A percentile compares a stretch with the other conserved stretches of the same genome.
Conservation (phyloP, 345 rosid species). For the Mangifera indica region DNA sequence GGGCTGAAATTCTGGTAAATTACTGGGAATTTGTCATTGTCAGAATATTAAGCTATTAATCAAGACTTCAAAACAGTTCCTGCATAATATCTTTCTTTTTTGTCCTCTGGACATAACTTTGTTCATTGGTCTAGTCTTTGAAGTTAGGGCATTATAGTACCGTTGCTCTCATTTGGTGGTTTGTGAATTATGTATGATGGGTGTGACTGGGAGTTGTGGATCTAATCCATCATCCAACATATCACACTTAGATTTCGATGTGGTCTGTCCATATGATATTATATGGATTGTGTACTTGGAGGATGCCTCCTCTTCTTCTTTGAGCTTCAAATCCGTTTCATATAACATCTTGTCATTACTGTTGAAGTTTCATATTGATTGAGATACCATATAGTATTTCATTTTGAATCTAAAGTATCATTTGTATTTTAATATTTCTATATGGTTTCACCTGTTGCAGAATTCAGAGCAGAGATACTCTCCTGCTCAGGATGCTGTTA, state of each 20-base stretch:
- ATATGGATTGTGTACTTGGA: background rate
- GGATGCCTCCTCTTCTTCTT: constrained; percentile 4
- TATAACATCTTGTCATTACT: background rate
- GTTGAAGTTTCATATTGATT: background rate
- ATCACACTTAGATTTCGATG: background rate
- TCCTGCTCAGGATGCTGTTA: constrained; percentile 74
- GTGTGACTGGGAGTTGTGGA: background rate
- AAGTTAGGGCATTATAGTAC: background rate
- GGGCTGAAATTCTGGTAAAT: background rate
- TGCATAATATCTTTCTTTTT: background rate
- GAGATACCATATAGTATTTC: background rate
- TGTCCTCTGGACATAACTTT: background rate
- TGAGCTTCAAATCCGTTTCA: background rate
- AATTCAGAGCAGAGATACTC: constrained; percentile 63
- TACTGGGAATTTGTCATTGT: background rate
- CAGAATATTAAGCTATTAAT: background rate
- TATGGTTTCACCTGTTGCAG: constrained; percentile 38
- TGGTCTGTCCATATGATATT: background rate
- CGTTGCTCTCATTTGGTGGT: background rate
- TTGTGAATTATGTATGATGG: background rate
- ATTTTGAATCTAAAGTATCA: background rate
- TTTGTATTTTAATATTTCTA: background rate
- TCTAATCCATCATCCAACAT: background rate
- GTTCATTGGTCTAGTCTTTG: background rate
- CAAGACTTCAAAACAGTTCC: background rate